Base-by-base conservation (phyloP, 2,329 filamentous ascomycete species). In the Stagonosporopsis cucurbitacearum region DNA sequence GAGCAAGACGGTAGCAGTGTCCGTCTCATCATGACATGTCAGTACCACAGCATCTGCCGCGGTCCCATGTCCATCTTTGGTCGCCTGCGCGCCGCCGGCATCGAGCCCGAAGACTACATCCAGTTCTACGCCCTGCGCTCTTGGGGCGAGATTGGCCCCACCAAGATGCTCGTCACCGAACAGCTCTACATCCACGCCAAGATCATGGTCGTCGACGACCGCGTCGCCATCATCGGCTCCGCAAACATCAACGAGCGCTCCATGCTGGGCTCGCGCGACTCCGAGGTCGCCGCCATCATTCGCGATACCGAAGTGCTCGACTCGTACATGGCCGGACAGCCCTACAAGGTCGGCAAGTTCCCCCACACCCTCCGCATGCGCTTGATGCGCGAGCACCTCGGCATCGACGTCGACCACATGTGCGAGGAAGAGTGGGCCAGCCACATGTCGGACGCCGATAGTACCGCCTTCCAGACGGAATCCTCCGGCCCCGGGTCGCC, bases 221-320 rank as follows among this genome's bases (percentile, higher is more conserved):
- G 94, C 30, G 86, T 95, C 54, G 94, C 89, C 19, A 87, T 99
- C 58, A 99, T 99, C 66, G 95, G 95, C 17, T 98, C 94, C 41
- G 95, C 95, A 49, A 99, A 99, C 73, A 98, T 99, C 81, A 99
- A 99, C 68, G 95, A 99, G 76, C 88, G 95, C 41, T 98, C 94
- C 6, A 92, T 98, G 92, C 77, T 97, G 58, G 95, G 95, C 8
- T 89, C 86, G 44, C 86, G 95, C 68, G 95, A 99, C 75, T 97
- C 94, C 0, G 95, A 99, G 76, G 87, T 91, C 59, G 95, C 94
- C 5, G 89, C 93, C 6, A 84, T 98, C 39, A 90, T 99, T 37
- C 87, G 94, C 49, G 95, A 99, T 72, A 94, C 91, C 1, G 92
- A 97, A 73, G 92, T 96, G 86, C 85, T 97, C 54, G 88, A 87